These are phyloP conservation scores for Tulasnella sp. DNA, from an alignment of 768 basidiomycete species.

Conservation along the genomic window DNA sequence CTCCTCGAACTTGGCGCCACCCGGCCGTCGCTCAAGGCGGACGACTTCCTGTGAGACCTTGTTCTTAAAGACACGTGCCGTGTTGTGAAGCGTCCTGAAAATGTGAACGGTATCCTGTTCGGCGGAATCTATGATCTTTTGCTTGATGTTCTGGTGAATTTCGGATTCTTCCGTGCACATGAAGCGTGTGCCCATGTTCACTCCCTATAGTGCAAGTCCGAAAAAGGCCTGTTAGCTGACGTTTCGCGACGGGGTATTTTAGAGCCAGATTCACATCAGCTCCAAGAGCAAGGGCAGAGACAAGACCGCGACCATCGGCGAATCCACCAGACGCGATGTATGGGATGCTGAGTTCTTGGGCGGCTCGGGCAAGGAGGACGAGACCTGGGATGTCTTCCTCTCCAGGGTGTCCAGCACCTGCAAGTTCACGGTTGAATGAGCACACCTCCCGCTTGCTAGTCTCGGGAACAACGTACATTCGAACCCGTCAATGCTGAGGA, in stretches of 20 bases:
- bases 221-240: neutral
- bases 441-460: neutral
- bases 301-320: constrained; percentile 78
- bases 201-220: constrained; percentile 44
- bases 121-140: constrained; percentile 73
- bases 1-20: constrained; percentile 84
- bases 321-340: constrained; percentile 90
- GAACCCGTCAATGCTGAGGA: constrained; percentile 83
- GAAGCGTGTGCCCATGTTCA: constrained; percentile 88
- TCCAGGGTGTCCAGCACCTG: constrained; percentile 89
- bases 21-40: constrained; percentile 66
- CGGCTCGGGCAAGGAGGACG: constrained; percentile 79
- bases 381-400: constrained; percentile 88
- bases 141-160: constrained; percentile 84
- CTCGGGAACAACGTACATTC: constrained; percentile 52
- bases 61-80: constrained; percentile 82
- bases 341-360: constrained; percentile 72
- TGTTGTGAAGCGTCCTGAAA: constrained; percentile 79
- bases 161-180: constrained; percentile 86
- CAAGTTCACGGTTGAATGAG: neutral
- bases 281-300: constrained; percentile 71
- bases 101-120: constrained; percentile 81
- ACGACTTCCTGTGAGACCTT: constrained; percentile 77
- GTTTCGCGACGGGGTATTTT: neutral
- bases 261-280: constrained; percentile 49